Evolutionary conservation across 352 stramenopile genomes (phyloP).

Genomic region (Nothophytophthora sp.): DNA sequence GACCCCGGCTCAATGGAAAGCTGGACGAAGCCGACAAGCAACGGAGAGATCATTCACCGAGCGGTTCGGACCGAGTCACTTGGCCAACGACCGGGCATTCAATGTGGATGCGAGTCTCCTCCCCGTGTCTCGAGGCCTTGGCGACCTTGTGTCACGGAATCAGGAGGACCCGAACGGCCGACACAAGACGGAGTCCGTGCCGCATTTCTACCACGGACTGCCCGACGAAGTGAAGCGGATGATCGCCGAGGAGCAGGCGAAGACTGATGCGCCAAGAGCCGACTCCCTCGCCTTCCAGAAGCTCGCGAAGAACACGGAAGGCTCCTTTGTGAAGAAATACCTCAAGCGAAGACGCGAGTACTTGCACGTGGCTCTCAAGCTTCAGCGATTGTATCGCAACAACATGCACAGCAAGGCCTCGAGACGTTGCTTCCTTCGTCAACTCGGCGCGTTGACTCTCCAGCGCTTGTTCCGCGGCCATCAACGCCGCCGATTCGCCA

Average conservation of each 20-base stretch:
- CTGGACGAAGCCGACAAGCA: constrained; percentile 11
- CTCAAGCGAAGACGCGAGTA: constrained; percentile 56
- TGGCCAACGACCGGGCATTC: constrained; percentile 49
- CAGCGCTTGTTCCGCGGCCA: constrained; percentile 64
- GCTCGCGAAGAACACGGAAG: constrained; percentile 61
- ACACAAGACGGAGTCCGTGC: constrained; percentile 30
- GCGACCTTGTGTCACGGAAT: constrained; percentile 41
- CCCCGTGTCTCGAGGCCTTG: constrained; percentile 35
- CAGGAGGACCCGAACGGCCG: constrained; percentile 34
- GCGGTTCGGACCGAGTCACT: constrained; percentile 53
- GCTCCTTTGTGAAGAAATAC: constrained; percentile 54
- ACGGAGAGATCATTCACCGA: constrained; percentile 44
- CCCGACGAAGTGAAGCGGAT: constrained; percentile 73
- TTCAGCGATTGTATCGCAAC: constrained; percentile 54
- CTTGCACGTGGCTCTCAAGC: constrained; percentile 37
- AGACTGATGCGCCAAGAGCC: constrained; percentile 10
- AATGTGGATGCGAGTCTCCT: constrained; percentile 35
- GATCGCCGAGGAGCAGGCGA: constrained; percentile 59
- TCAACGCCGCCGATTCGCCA: constrained; percentile 44
- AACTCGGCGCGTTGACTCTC: constrained; percentile 51
- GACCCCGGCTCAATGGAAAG: constrained; percentile 46
- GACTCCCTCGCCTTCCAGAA: constrained; percentile 26
- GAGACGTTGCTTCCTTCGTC: constrained; percentile 35
- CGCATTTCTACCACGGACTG: constrained; percentile 80
- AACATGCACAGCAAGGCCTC: constrained; percentile 53